Evolutionary conservation across 2,329 filamentous ascomycete genomes (phyloP).

Genomic region (Alternaria sp.): DNA sequence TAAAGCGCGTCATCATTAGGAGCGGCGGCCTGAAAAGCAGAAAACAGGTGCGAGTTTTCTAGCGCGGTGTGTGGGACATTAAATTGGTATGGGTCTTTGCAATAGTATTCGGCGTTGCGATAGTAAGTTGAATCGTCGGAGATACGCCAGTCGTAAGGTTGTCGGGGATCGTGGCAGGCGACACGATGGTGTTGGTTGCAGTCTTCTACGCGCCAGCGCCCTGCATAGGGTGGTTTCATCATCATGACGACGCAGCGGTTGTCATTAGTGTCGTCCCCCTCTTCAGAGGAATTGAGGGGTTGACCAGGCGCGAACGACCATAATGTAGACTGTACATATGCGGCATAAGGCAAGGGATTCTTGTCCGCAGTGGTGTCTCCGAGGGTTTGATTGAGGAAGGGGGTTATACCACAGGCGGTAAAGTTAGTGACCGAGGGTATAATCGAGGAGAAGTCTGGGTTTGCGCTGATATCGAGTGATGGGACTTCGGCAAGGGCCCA

Average conservation of each 20-base stretch:
- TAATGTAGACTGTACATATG: slow-evolving; percentile 59
- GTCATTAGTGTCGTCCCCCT: slow-evolving; percentile 27
- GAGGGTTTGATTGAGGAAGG: slow-evolving; percentile 65
- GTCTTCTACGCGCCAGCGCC: slow-evolving; percentile 67
- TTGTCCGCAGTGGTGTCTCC: slow-evolving; percentile 60
- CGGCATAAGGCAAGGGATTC: slow-evolving; percentile 59
- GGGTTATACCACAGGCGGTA: slow-evolving; percentile 67
- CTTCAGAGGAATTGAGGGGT: slow-evolving; percentile 58
- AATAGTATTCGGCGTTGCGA: slow-evolving; percentile 54
- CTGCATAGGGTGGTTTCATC: slow-evolving; percentile 54
- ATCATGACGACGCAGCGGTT: slow-evolving; percentile 66
- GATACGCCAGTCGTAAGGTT: slow-evolving; percentile 68
- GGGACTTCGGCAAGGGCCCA: slow-evolving; percentile 41
- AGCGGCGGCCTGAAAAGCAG: slow-evolving; percentile 27
- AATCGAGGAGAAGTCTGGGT: slow-evolving; percentile 33
- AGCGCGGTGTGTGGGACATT: slow-evolving; percentile 67
- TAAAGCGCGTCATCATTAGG: slow-evolving; percentile 52
- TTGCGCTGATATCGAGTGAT: slow-evolving; percentile 24
- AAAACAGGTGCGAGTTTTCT: slow-evolving; percentile 67
- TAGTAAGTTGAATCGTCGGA: slow-evolving; percentile 56
- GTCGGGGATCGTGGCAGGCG: slow-evolving; percentile 63
- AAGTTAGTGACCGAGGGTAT: slow-evolving; percentile 50
- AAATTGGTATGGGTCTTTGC: slow-evolving; percentile 61
- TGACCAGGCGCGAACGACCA: slow-evolving; percentile 69
- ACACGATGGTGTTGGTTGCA: slow-evolving; percentile 61